Evolutionary conservation across 495 filamentous ascomycete genomes (phyloP).

Genomic region (Aspergillus cavernicola): DNA sequence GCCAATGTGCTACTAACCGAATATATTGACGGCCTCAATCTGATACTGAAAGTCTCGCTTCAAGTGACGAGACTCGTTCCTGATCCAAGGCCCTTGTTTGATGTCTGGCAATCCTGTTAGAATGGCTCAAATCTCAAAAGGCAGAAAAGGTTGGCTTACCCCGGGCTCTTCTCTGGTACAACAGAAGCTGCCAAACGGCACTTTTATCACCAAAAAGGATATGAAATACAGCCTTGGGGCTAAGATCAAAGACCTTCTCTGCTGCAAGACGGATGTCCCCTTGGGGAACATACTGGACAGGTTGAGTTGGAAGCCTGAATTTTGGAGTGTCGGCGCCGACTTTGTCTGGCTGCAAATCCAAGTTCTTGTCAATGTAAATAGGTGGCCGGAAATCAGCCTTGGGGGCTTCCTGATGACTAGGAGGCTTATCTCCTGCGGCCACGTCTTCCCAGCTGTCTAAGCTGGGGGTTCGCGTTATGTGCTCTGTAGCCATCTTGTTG

Average conservation of each 20-base stretch:
- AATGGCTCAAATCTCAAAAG: neutral
- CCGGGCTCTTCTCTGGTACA: slow-evolving; percentile 78
- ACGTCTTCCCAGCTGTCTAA: slow-evolving; percentile 94
- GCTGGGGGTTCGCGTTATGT: slow-evolving; percentile 61
- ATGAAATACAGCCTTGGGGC: slow-evolving; percentile 90
- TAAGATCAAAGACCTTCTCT: slow-evolving; percentile 79
- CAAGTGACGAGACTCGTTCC: slow-evolving; percentile 63
- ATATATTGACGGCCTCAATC: slow-evolving; percentile 61
- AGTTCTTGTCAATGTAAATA: slow-evolving; percentile 59
- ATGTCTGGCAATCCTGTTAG: slow-evolving; percentile 45
- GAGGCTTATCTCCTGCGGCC: slow-evolving; percentile 52
- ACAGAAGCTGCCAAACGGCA: slow-evolving; percentile 86
- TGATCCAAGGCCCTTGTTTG: slow-evolving; percentile 82
- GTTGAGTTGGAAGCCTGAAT: slow-evolving; percentile 78
- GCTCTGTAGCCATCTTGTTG: slow-evolving; percentile 64
- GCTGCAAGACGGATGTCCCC: slow-evolving; percentile 67
- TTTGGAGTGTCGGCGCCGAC: slow-evolving; percentile 55
- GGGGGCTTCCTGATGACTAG: slow-evolving; percentile 27
- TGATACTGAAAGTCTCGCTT: slow-evolving; percentile 76
- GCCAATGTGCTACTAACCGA: slow-evolving; percentile 45
- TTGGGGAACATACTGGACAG: slow-evolving; percentile 77
- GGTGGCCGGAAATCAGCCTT: slow-evolving; percentile 54
- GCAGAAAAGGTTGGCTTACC: slow-evolving; percentile 30
- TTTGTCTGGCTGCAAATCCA: slow-evolving; percentile 48
- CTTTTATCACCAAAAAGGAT: slow-evolving; percentile 94